A percentile compares a stretch with the other conserved stretches of the same genome.
These are phyloP conservation scores for Physcia stellaris DNA, from an alignment of 495 filamentous ascomycete genomes.

Conservation along the genomic window DNA sequence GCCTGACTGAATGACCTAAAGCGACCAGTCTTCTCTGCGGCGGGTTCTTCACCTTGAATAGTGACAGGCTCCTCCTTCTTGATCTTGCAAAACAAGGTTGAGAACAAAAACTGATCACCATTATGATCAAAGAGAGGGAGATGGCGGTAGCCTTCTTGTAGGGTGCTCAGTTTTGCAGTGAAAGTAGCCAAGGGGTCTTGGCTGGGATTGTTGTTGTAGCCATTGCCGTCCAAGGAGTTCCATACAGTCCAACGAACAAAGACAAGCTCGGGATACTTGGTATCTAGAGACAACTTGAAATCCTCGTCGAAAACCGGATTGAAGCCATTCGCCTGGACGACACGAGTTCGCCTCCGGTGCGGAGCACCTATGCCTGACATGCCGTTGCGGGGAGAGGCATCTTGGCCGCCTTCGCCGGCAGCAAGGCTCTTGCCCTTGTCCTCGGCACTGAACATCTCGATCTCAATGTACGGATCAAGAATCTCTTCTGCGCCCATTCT, in stretches of 20 bases:
- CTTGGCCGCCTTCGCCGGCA: conserved; percentile 51
- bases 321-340: conserved; percentile 78
- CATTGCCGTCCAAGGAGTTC: conserved; percentile 58
- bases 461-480: conserved; percentile 85
- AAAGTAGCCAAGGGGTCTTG: conserved; percentile 65
- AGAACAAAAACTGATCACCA: conserved; percentile 85
- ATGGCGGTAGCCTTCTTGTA: conserved; percentile 93
- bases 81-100: conserved; percentile 85
- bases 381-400: conserved; percentile 55
- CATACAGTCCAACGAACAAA: conserved; percentile 91
- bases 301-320: conserved; percentile 72
- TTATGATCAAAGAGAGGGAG: conserved; percentile 81
- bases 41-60: conserved; percentile 35
- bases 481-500: conserved; percentile 52
- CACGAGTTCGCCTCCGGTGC: conserved; percentile 61
- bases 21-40: conserved; percentile 35
- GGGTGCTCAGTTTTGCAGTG: conserved; percentile 77
- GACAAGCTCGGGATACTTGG: conserved; percentile 81
- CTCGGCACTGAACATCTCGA: conserved; percentile 88
- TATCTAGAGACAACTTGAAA: conserved; percentile 65
- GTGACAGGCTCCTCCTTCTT: conserved; percentile 46
- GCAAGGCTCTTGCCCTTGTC: conserved; percentile 61
- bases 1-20: conserved; percentile 23
- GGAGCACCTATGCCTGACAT: conserved; percentile 61
- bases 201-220: conserved; percentile 41